Evolutionary conservation across 495 filamentous ascomycete species (phyloP).

Genomic region (Hyaloscypha variabilis): DNA sequence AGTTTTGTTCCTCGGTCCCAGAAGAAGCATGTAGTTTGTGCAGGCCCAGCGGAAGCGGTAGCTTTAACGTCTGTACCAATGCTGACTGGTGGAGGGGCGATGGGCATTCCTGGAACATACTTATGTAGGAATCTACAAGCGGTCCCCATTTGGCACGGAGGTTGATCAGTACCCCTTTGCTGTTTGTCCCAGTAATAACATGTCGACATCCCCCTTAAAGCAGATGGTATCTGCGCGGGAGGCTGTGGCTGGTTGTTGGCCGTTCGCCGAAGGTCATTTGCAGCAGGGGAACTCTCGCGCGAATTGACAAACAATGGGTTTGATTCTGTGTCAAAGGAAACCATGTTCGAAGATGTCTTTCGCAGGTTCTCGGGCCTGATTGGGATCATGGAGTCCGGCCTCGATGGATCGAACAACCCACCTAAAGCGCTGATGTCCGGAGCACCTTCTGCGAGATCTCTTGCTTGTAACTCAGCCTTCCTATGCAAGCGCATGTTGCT

Average conservation of each 20-base stretch:
- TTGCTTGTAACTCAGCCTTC: slow-evolving; percentile 26
- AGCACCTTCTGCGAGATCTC: slow-evolving; percentile 24
- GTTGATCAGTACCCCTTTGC: neutral
- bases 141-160: neutral
- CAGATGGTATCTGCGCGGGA: neutral
- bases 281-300: neutral
- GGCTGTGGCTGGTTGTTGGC: neutral
- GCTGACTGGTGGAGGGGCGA: neutral
- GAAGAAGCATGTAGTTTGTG: slow-evolving; percentile 10
- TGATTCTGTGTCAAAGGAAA: neutral
- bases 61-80: neutral
- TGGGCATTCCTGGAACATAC: neutral
- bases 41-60: neutral
- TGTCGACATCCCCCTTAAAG: neutral
- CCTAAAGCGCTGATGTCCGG: slow-evolving; percentile 27
- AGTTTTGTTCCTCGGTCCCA: slow-evolving; percentile 5
- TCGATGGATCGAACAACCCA: slow-evolving; percentile 25
- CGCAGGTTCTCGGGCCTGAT: slow-evolving; percentile 18
- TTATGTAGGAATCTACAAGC: neutral
- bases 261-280: neutral
- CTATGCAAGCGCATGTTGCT: slow-evolving; percentile 19
- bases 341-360: slow-evolving; percentile 3
- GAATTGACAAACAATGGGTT: neutral
- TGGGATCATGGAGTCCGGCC: slow-evolving; percentile 8
- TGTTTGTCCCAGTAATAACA: neutral